A percentile compares a stretch with the other conserved stretches of the same genome.
Conservation (phyloP, 2,329 filamentous ascomycete species). For the Sporothrix mexicana region DNA sequence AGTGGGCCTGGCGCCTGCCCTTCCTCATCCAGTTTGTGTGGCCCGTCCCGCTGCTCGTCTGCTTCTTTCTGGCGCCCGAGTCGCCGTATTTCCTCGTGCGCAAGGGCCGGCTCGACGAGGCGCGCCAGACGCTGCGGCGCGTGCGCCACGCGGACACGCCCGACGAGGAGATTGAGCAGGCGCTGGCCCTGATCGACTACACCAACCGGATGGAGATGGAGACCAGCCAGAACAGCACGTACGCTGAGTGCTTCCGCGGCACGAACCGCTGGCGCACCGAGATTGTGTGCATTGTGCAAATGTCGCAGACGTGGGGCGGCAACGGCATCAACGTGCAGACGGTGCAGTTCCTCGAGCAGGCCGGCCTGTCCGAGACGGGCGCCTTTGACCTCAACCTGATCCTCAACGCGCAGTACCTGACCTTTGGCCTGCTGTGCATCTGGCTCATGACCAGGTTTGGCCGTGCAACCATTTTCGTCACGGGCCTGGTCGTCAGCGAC, state of each 20-base stretch:
- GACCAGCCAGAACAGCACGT: slow-evolving; percentile 53
- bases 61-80: slow-evolving; percentile 30
- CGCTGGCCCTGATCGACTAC: slow-evolving; percentile 59
- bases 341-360: not conserved
- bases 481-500: not conserved
- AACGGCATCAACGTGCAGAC: not conserved
- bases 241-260: not conserved
- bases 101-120: slow-evolving; percentile 46
- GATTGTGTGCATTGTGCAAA: not conserved
- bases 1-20: slow-evolving; percentile 30
- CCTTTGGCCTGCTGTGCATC: slow-evolving; percentile 1
- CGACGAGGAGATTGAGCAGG: slow-evolving; percentile 39
- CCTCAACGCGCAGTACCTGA: not conserved
- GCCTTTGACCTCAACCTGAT: not conserved
- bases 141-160: slow-evolving; percentile 40
- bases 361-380: not conserved
- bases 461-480: not conserved
- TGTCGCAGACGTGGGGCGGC: not conserved
- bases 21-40: slow-evolving; percentile 30
- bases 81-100: slow-evolving; percentile 44
- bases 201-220: slow-evolving; percentile 63
- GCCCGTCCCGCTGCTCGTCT: slow-evolving; percentile 27
- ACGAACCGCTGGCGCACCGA: not conserved
- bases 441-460: slow-evolving; percentile 7
- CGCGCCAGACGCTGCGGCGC: slow-evolving; percentile 47